Base-by-base conservation (phyloP, 129 eudicot species). In the Flaveria ramosissima region DNA sequence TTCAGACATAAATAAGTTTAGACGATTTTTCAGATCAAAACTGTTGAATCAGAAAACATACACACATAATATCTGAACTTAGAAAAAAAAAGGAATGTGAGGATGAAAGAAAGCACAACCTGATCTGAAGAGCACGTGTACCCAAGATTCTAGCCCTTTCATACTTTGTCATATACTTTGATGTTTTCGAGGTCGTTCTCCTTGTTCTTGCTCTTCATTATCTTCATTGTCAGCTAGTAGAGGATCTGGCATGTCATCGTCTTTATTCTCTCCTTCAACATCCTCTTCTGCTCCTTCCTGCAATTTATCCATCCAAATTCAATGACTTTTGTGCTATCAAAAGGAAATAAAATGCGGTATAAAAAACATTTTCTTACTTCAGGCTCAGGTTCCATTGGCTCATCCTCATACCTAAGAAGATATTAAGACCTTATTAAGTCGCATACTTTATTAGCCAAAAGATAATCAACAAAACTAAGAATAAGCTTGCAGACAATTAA, bases 91-190 rank as follows among this genome's bases (percentile, higher is more conserved):
- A 50, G 6, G 14, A 8, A 30, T 30, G 36, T 30, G 36, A 47
- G 61, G 56, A 3, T 64, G 47, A 76, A 20, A 62, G 30, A 3
- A 30, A 68, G 45, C 15, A 7, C 10, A 21, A 93, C 98, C 98
- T 93, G 73, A 93, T 91, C 84, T 93, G 97, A 73, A 93, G 83
- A 19, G 98, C 98, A 7, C 97, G 92, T 4, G 98, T 90, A 53
- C 98, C 98, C 88, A 93, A 69, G 23, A 93, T 93, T 77, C 97
- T 90, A 3, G 98, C 97, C 20, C 98, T 81, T 83, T 93, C 98
- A 51, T 88, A 93, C 60, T 93, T 93, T 1, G 97, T 93, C 98
- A 93, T 93, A 74, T 86, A 90, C 52, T 93, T 93, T 3, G 97
- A 90, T 59, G 98, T 93, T 77, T 93, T 60, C 98, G 86, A 70